These are phyloP conservation scores for Rhodotorula babjevae DNA, from an alignment of 768 basidiomycete genomes.

Conservation along the genomic window DNA sequence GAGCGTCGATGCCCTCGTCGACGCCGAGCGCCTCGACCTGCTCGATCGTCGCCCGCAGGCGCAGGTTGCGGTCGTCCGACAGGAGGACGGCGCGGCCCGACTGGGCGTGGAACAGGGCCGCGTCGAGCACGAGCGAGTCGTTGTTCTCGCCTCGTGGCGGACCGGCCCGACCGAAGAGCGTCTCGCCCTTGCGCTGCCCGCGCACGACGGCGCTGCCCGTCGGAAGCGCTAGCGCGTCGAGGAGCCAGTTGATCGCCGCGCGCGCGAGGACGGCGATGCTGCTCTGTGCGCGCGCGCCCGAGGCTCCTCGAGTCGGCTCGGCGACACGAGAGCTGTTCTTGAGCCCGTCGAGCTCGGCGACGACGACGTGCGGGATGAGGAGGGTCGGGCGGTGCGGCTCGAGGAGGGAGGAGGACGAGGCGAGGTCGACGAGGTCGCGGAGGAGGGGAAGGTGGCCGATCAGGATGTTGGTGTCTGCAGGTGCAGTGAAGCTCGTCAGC, in stretches of 20 bases:
- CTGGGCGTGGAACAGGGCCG: constrained; percentile 8
- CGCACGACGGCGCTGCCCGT: neutral
- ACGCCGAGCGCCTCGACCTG: constrained; percentile 15
- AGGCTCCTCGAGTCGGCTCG: neutral
- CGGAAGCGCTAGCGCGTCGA: neutral
- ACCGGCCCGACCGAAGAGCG: neutral
- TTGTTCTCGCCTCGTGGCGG: constrained; percentile 12
- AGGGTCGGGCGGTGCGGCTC: constrained; percentile 9
- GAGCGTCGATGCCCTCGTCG: neutral
- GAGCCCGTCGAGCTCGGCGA: constrained; percentile 35
- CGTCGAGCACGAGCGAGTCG: constrained; percentile 34
- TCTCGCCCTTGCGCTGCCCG: constrained; percentile 27
- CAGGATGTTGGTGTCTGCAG: constrained; percentile 32
- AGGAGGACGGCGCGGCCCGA: constrained; percentile 14
- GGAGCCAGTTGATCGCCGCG: constrained; percentile 27
- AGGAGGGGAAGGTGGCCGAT: constrained; percentile 30
- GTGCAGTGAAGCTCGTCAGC: neutral
- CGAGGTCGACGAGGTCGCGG: constrained; percentile 5
- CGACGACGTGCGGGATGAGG: constrained; percentile 35
- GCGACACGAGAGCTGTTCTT: constrained; percentile 10
- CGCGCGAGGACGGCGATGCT: constrained; percentile 26
- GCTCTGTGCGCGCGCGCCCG: neutral
- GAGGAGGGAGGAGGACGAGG: neutral
- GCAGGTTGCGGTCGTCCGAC: constrained; percentile 29
- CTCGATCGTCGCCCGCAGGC: constrained; percentile 29